Evolutionary conservation across 176 grass and related monocot species (phyloP).

Genomic region (Canna indica): DNA sequence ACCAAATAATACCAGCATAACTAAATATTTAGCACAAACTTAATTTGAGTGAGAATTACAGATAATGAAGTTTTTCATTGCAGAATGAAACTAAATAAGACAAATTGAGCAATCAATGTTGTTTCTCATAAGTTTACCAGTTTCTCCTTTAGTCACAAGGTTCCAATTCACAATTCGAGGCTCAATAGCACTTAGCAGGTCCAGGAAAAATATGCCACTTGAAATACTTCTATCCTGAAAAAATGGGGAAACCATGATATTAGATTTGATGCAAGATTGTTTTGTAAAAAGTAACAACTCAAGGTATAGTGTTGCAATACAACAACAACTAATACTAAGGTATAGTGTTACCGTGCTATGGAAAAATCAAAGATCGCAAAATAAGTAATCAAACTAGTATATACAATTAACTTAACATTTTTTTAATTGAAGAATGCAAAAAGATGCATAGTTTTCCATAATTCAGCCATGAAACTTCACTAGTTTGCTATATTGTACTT

Average conservation of each 20-base stretch:
- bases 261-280: conserved; percentile 5
- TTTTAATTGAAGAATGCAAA: not conserved
- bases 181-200: conserved; percentile 69
- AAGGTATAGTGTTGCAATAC: not conserved
- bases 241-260: conserved; percentile 8
- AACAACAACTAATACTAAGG: not conserved
- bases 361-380: not conserved
- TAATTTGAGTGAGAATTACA: not conserved
- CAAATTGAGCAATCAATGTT: not conserved
- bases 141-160: conserved; percentile 86
- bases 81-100: not conserved
- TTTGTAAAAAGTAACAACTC: conserved; percentile 8
- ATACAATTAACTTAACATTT: not conserved
- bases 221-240: conserved; percentile 89
- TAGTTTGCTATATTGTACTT: not conserved
- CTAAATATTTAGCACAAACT: not conserved
- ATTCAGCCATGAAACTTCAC: not conserved
- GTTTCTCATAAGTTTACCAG: conserved; percentile 34
- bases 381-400: not conserved
- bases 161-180: conserved; percentile 86
- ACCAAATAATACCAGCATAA: not conserved
- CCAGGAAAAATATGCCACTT: conserved; percentile 87
- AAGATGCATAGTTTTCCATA: not conserved
- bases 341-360: not conserved
- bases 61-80: not conserved